Base-by-base conservation (phyloP, 441 rosid genomes). In the Erodium texanum region DNA sequence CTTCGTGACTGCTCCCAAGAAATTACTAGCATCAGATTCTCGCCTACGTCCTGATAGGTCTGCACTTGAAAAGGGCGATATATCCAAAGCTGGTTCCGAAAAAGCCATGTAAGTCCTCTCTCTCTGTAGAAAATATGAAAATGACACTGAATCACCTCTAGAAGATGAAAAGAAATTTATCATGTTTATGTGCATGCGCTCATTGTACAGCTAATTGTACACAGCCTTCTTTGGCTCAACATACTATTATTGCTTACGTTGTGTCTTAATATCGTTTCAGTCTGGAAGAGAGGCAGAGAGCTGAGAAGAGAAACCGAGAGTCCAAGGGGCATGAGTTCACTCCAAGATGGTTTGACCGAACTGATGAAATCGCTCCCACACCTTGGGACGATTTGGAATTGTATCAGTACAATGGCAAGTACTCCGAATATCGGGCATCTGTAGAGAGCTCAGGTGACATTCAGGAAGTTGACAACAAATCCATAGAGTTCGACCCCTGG, bases 361-460 rank as follows among this genome's bases (percentile, higher is more conserved):
- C 96, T 0, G 80, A 79, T 41, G 98, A 94, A 69, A 77, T 85
- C 64, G 78, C 87, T 27, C 81, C 92, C 11, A 94, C 99, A 9
- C 99, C 97, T 18, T 94, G 99, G 99, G 99, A 97, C 0, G 97
- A 94, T 73, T 75, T 94, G 69, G 98, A 92, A 80, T 85, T 94
- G 23, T 94, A 92, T 77, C 83, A 67, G 68, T 92, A 76, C 86
- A 94, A 92, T 24, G 97, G 97, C 62, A 94, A 85, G 67, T 94
- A 94, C 70, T 43, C 63, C 1, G 82, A 90, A 69, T 87, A 89
- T 65, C 84, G 88, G 1, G 88, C 83, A 43, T 81, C 81, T 0
- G 62, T 82, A 0, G 96, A 92, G 79, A 72, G 71, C 72, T 83
- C 87, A 7, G 75, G 71, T n/a, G 70, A 74, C 72, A 56, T 64